Evolutionary conservation across 345 rosid species (phyloP).

Genomic region (Euphorbia lathyris): DNA sequence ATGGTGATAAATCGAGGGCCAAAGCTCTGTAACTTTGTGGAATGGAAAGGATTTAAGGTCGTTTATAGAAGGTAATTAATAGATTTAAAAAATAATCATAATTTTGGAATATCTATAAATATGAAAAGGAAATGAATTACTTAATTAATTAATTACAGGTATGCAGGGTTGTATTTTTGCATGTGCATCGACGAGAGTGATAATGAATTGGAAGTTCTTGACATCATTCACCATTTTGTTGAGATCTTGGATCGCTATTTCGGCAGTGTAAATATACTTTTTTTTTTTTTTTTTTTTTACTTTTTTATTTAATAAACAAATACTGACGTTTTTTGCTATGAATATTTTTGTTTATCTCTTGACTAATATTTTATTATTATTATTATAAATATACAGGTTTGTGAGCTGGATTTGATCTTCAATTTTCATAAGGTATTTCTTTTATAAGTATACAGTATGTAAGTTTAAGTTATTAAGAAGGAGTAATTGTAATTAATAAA

Average conservation of each 20-base stretch:
- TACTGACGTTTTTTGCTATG: too few relatives aligned
- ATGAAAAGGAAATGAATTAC: too few relatives aligned
- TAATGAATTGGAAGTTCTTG: slow-evolving; percentile 28
- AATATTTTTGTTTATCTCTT: neutral
- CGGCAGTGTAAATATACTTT: slow-evolving; percentile 23
- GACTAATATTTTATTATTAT: neutral
- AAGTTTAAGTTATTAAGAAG: neutral
- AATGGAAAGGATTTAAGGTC: slow-evolving; percentile 31
- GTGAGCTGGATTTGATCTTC: slow-evolving; percentile 29
- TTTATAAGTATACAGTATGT: too few relatives aligned
- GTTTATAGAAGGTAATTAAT: slow-evolving; percentile 28
- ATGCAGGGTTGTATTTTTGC: slow-evolving; percentile 22
- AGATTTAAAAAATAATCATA: too few relatives aligned
- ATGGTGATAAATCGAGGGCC: slow-evolving; percentile 21
- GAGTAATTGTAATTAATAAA: neutral
- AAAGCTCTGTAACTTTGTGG: slow-evolving; percentile 30
- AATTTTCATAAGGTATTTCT: slow-evolving; percentile 32
- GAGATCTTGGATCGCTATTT: slow-evolving; percentile 31
- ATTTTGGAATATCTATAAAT: too few relatives aligned
- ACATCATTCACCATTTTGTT: slow-evolving; percentile 30
- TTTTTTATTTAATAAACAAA: too few relatives aligned
- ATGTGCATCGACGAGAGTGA: slow-evolving; percentile 19
- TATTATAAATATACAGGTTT: slow-evolving; percentile 22
- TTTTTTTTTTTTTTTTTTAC: too few relatives aligned
- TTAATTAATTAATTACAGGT: neutral